Conservation (phyloP, 495 filamentous ascomycete genomes). For the Gamarada debralockiae region DNA sequence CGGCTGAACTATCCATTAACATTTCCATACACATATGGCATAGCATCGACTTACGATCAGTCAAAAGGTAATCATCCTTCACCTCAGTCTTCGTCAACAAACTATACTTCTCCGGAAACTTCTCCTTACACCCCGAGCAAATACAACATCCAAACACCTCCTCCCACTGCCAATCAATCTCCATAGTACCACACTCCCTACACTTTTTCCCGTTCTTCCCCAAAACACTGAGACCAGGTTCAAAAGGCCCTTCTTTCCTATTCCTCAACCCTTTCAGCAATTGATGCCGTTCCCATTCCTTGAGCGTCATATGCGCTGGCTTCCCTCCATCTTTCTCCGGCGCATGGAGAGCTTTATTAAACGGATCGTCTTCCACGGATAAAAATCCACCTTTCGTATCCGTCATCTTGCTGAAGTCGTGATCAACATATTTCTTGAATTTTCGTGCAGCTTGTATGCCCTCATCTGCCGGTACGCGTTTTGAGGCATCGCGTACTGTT, state of each 20-base stretch:
- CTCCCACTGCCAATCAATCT: constrained; percentile 95
- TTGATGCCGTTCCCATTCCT: constrained; percentile 87
- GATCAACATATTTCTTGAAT: constrained; percentile 90
- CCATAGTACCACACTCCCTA: constrained; percentile 73
- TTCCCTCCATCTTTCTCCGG: constrained; percentile 50
- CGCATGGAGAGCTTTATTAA: constrained; percentile 70
- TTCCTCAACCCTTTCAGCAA: constrained; percentile 62
- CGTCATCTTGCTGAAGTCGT: constrained; percentile 95
- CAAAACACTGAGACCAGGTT: constrained; percentile 73
- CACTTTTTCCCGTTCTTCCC: constrained; percentile 67
- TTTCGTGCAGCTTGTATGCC: constrained; percentile 70
- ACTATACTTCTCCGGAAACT: constrained; percentile 54
- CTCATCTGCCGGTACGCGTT: constrained; percentile 42
- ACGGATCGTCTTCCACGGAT: constrained; percentile 81
- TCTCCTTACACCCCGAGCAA: constrained; percentile 84
- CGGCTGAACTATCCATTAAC: constrained; percentile 47
- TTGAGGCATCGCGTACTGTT: constrained; percentile 65
- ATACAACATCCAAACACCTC: constrained; percentile 70
- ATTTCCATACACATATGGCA: too few species aligned
- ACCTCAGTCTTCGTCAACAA: constrained; percentile 95
- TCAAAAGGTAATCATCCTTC: constrained; percentile 90
- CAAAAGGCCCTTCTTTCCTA: constrained; percentile 76
- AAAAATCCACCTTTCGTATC: constrained; percentile 97
- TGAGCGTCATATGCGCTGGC: constrained; percentile 82
- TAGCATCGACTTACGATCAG: constrained; percentile 81